These are phyloP conservation scores for Fusarium staphyleae DNA, from an alignment of 2,329 filamentous ascomycete genomes.

Conservation along the genomic window DNA sequence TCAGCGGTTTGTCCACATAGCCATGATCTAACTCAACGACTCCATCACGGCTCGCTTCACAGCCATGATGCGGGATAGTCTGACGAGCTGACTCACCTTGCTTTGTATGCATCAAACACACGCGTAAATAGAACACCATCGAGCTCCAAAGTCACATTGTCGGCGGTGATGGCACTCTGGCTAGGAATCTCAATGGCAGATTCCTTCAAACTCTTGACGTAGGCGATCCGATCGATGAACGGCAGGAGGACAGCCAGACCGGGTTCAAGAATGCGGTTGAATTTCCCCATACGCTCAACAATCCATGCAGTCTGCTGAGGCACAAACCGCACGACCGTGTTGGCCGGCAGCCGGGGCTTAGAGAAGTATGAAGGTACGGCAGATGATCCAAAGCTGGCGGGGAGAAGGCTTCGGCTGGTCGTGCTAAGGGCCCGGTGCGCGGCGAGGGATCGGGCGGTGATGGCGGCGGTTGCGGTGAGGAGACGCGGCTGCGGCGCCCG, in stretches of 20 bases:
- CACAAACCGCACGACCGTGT: conserved; percentile 94
- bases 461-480: conserved; percentile 24
- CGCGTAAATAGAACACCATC: conserved; percentile 95
- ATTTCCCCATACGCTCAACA: conserved; percentile 99
- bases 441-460: conserved; percentile 24
- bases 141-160: conserved; percentile 96
- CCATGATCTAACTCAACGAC: neutral
- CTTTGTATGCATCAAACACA: conserved; percentile 98
- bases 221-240: conserved; percentile 93
- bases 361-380: conserved; percentile 79
- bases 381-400: conserved; percentile 44
- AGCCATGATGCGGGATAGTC: neutral
- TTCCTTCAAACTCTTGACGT: conserved; percentile 98
- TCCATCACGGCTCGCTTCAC: neutral
- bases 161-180: conserved; percentile 96
- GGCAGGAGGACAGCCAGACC: conserved; percentile 89
- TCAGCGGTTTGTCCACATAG: conserved; percentile 10
- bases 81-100: conserved; percentile 68
- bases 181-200: conserved; percentile 95
- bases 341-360: conserved; percentile 77
- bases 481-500: conserved; percentile 37
- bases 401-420: conserved; percentile 44
- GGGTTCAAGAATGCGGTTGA: conserved; percentile 90
- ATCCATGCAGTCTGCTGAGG: conserved; percentile 99
- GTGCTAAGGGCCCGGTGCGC: conserved; percentile 43